Conservation (phyloP, 345 rosid species). For the Laguncularia racemosa region DNA sequence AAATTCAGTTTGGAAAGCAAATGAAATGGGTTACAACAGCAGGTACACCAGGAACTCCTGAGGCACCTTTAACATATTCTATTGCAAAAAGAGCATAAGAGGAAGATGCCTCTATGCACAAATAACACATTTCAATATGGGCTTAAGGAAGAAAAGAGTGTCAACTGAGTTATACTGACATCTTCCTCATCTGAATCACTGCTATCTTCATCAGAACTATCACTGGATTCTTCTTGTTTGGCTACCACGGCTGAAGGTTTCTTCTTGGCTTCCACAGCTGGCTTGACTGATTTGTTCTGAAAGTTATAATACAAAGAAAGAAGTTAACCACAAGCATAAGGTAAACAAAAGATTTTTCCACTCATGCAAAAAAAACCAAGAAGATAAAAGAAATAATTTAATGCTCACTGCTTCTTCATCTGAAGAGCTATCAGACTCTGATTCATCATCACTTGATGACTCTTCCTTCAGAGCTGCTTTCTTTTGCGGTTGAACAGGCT, state of each 20-base stretch:
- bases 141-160: background rate
- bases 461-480: slow-evolving; percentile 3
- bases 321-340: background rate
- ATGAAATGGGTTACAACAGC: too few species aligned
- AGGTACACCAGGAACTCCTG: too few species aligned
- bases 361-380: background rate
- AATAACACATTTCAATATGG: background rate
- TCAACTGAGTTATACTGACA: background rate
- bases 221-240: slow-evolving; percentile 15
- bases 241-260: slow-evolving; percentile 10
- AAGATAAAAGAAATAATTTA: background rate
- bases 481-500: slow-evolving; percentile 7
- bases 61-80: too few species aligned
- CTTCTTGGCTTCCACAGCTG: slow-evolving; percentile 8
- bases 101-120: too few species aligned
- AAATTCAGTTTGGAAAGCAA: too few species aligned
- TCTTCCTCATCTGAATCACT: slow-evolving; percentile 12
- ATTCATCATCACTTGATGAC: slow-evolving; percentile 10
- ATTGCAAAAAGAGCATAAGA: too few species aligned
- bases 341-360: too few species aligned
- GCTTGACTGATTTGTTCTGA: slow-evolving; percentile 24
- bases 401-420: slow-evolving; percentile 9
- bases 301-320: background rate
- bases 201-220: slow-evolving; percentile 17
- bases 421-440: slow-evolving; percentile 10